Evolutionary conservation across 2,329 filamentous ascomycete genomes (phyloP).

Genomic region (Aspergillus carbonarius): DNA sequence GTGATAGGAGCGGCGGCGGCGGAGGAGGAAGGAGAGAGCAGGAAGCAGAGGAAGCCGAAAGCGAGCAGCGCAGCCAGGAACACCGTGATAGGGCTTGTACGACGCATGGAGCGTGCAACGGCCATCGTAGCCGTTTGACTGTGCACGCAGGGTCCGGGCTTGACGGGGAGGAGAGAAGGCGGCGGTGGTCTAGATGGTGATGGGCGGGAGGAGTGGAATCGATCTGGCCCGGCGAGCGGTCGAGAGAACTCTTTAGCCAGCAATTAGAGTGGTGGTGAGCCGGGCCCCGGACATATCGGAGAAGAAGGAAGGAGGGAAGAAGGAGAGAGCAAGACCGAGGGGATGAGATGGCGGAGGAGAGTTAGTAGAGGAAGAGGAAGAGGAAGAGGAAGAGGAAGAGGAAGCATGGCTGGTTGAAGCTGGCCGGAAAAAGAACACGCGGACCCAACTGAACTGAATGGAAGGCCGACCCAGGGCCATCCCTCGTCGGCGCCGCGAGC

Average conservation of each 20-base stretch:
- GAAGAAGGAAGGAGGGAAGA: not conserved
- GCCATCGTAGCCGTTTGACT: slow-evolving; percentile 49
- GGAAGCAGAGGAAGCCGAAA: slow-evolving; percentile 64
- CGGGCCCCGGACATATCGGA: slow-evolving; percentile 12
- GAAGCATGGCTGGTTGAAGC: not conserved
- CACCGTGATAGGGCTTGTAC: slow-evolving; percentile 74
- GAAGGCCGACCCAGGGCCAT: not conserved
- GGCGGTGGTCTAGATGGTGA: slow-evolving; percentile 12
- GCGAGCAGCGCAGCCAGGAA: slow-evolving; percentile 69
- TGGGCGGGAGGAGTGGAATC: not conserved
- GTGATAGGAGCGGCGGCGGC: slow-evolving; percentile 50
- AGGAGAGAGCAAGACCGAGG: not conserved
- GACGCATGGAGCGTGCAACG: slow-evolving; percentile 68
- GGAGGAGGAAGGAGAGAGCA: slow-evolving; percentile 51
- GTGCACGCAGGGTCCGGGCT: not conserved
- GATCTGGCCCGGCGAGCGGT: not conserved
- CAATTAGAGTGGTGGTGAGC: slow-evolving; percentile 4
- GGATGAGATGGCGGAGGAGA: not conserved
- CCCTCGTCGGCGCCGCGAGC: not conserved
- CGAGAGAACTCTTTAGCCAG: slow-evolving; percentile 11
- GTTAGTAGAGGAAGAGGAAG: not conserved
- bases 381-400: not conserved
- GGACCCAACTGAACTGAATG: no score
- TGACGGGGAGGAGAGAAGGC: slow-evolving; percentile 3
- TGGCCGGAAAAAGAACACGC: slow-evolving; percentile 1